Percentiles rank a stretch among this genome's conserved stretches.
phyloP scores from a whole-genome alignment of 2,329 filamentous ascomycete species.

The Pseudocercospora fuligena region DNA sequence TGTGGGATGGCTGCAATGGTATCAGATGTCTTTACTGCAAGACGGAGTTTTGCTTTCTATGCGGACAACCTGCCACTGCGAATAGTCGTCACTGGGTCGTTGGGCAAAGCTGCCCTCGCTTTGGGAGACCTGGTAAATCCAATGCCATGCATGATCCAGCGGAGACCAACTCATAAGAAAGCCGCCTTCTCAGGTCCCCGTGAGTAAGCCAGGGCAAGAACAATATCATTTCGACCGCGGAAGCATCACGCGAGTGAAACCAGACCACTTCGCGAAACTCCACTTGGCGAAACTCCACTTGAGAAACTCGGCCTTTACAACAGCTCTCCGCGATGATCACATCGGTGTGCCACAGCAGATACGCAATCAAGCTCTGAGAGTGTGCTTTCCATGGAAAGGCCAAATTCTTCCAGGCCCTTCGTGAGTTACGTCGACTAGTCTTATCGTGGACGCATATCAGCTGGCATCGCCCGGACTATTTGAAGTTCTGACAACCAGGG shows the following conservation, averaged over 20 bases:
- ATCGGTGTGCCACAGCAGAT: not conserved
- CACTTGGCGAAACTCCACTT: no score
- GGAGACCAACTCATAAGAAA: no score
- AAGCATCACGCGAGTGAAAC: no score
- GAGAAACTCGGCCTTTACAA: no score
- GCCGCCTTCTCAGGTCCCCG: no score
- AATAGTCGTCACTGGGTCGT: not conserved
- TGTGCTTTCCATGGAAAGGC: not conserved
- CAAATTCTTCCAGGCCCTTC: not conserved
- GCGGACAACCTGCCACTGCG: not conserved
- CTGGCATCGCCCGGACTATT: not conserved
- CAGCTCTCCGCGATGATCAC: not conserved
- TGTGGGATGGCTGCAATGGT: not conserved
- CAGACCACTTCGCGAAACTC: no score
- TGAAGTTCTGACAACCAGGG: not conserved
- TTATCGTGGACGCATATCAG: not conserved
- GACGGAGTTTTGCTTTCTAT: not conserved
- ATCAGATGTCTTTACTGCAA: not conserved
- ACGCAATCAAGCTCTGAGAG: not conserved
- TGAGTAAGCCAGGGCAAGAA: no score
- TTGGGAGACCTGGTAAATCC: not conserved
- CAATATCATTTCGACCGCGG: no score
- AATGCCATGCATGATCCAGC: not conserved
- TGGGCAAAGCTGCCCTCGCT: not conserved
- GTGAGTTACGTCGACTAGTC: no score